phyloP scores from a whole-genome alignment of 179 eudicot genomes.

The Beta macrorhiza region DNA sequence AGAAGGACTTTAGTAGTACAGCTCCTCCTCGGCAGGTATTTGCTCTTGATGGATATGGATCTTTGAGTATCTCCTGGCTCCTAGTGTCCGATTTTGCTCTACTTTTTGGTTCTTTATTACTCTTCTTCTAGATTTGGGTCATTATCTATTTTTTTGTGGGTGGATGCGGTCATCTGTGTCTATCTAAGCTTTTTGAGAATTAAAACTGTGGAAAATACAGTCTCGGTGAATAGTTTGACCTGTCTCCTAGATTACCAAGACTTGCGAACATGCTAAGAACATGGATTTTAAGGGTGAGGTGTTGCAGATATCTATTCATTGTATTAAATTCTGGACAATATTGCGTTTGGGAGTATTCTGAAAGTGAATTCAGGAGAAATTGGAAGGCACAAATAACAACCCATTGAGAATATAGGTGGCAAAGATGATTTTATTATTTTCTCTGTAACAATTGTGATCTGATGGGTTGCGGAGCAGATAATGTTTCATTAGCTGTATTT shows the following conservation, averaged over 20 bases:
- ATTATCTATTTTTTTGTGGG: neutral
- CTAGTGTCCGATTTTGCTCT: neutral
- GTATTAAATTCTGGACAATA: neutral
- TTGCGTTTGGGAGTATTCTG: neutral
- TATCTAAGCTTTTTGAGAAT: neutral
- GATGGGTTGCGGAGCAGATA: neutral
- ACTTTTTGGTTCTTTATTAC: neutral
- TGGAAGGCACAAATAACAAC: neutral
- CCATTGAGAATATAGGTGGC: neutral
- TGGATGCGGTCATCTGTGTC: neutral
- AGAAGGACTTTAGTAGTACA: constrained; percentile 70
- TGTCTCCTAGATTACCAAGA: neutral
- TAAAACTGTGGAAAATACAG: neutral
- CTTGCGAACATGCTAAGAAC: neutral
- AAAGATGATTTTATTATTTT: neutral
- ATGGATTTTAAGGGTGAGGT: neutral
- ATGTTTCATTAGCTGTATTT: neutral
- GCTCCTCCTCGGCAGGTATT: constrained; percentile 84
- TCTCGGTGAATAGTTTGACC: neutral
- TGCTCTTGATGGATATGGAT: constrained; percentile 12
- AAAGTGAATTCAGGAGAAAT: neutral
- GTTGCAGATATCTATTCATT: neutral
- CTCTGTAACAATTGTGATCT: neutral
- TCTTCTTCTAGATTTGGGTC: neutral
- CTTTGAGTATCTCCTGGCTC: constrained; percentile 1